Base-by-base conservation (phyloP, 2,329 filamentous ascomycete species). In the Aspergillus pseudoviridinutans region DNA sequence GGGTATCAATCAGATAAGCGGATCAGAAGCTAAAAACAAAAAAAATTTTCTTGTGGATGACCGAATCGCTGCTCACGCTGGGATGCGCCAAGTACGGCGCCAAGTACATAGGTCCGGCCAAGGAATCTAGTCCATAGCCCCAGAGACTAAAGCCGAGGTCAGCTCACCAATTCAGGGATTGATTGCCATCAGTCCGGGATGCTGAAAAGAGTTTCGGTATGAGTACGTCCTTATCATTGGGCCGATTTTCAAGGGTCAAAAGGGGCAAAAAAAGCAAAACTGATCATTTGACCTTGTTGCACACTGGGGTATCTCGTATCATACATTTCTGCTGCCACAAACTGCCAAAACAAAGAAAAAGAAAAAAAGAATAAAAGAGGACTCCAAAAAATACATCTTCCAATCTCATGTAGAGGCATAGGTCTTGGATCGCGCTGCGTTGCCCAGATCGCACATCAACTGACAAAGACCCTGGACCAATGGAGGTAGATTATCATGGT, bases 401-500 rank as follows among this genome's bases (percentile, higher is more conserved):
- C 14, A 2, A 35, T 35, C 4, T 35, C 32, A 44, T 44, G 22
- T 44, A 4, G n/a, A 22, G n/a, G 3, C n/a, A 22, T 20, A 44
- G 3, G n/a, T 7, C 10, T 44, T 54, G 8, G 56, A 54, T 47
- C 58, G 55, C 42, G 57, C 61, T 9, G 61, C 61, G 17, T 56
- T 62, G 28, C 69, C 71, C 35, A 72, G 47, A 50, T 68, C 68
- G 10, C 62, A 58, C 62, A 90, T 82, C 62, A 90, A 72, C 49
- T 84, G 80, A 49, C 85, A 82, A 50, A 90, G 69, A 59, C 89
- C 90, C 63, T 88, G 86, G 1, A 89, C 86, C 49, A 91, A 35
- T 5, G 59, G 78, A 0, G 86, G 82, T 12, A 87, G 84, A 58
- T 79, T 64, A 7, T 72, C 68, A 29, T 80, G 78, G 29, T 76